Conservation (phyloP, 257 asterid species). For the Avicennia marina region DNA sequence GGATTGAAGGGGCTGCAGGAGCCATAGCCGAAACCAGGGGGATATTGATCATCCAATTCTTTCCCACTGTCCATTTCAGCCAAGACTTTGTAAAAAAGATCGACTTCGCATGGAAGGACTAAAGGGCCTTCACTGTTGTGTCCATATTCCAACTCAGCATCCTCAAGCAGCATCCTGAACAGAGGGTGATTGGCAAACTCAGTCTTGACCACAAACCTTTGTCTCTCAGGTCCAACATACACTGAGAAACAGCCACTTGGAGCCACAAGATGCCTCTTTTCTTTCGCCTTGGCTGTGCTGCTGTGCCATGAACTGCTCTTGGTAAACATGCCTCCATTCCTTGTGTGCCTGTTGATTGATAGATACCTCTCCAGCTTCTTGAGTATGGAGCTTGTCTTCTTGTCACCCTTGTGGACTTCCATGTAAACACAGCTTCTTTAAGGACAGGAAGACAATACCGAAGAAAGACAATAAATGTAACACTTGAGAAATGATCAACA, state of each 20-base stretch:
- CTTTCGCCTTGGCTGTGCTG: no score
- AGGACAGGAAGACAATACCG: no score
- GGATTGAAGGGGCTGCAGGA: conserved; percentile 27
- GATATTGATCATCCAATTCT: background rate
- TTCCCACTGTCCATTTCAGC: conserved; percentile 37
- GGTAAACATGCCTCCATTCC: background rate
- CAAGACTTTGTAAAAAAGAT: conserved; percentile 40
- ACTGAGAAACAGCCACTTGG: conserved; percentile 60
- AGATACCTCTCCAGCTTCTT: conserved; percentile 24
- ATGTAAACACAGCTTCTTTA: background rate
- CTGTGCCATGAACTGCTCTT: conserved; percentile 30
- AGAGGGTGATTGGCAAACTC: conserved; percentile 51
- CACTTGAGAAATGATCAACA: background rate
- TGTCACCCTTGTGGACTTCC: conserved; percentile 11
- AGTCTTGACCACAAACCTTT: conserved; percentile 50
- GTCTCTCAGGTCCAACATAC: conserved; percentile 56
- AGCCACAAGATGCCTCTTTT: conserved; percentile 5
- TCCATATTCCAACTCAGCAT: conserved; percentile 70
- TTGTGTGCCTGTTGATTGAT: background rate
- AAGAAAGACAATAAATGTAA: no score
- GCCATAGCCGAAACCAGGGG: conserved; percentile 3
- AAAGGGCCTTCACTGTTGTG: conserved; percentile 50
- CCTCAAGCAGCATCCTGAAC: conserved; percentile 68
- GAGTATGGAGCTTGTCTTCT: conserved; percentile 22
- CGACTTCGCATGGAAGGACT: conserved; percentile 53